Evolutionary conservation across 106 monocot genomes (phyloP).

Genomic region (Dendrobium chrysotoxum): DNA sequence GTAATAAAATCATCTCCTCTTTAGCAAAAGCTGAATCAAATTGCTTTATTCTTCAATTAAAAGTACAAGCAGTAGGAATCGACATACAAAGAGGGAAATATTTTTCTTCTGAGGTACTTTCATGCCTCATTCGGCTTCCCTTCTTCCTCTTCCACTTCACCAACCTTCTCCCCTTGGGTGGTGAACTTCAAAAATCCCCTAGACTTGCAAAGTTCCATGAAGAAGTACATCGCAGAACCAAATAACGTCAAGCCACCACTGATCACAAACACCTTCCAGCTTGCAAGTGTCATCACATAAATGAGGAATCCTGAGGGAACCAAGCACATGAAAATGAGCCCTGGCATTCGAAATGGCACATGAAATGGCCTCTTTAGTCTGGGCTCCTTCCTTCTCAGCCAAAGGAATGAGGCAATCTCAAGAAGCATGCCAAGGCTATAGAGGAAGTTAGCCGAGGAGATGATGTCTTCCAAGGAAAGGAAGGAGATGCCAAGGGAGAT

Average conservation of each 20-base stretch:
- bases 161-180: slow-evolving; percentile 6
- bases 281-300: slow-evolving; percentile 57
- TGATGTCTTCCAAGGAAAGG: slow-evolving; percentile 67
- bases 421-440: slow-evolving; percentile 90
- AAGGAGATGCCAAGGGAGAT: slow-evolving; percentile 83
- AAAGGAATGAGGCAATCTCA: slow-evolving; percentile 72
- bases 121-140: neutral
- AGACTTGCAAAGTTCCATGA: slow-evolving; percentile 38
- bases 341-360: slow-evolving; percentile 44
- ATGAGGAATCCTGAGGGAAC: slow-evolving; percentile 65
- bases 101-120: neutral
- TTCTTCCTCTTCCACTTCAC: slow-evolving; percentile 12
- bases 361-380: slow-evolving; percentile 58
- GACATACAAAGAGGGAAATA: neutral
- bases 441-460: slow-evolving; percentile 74
- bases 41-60: neutral
- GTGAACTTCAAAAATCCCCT: slow-evolving; percentile 44
- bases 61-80: too few species aligned
- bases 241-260: slow-evolving; percentile 37
- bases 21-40: neutral
- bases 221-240: slow-evolving; percentile 35
- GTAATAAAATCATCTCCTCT: neutral
- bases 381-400: slow-evolving; percentile 51
- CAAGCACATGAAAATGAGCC: slow-evolving; percentile 53
- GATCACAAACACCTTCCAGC: slow-evolving; percentile 54